phyloP scores from a whole-genome alignment of 345 rosid species.

The Sisymbrium altissimum region DNA sequence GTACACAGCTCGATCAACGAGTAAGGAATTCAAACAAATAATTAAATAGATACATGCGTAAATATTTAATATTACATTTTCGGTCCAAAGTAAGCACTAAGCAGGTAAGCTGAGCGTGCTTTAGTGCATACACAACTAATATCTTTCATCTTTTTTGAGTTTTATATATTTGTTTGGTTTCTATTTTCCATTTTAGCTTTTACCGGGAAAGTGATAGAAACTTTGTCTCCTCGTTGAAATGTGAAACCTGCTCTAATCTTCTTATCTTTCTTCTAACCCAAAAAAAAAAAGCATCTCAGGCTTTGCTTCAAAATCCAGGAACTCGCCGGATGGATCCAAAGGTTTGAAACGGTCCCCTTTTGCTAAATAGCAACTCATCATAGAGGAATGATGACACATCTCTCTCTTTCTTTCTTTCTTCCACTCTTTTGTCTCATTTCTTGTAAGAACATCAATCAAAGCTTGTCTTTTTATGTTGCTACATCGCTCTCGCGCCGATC shows the following conservation, averaged over 20 bases:
- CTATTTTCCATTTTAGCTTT: slow-evolving; percentile 14
- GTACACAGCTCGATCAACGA: background rate
- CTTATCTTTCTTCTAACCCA: background rate
- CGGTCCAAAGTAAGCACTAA: background rate
- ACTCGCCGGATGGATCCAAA: slow-evolving; percentile 19
- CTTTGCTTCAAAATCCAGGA: background rate
- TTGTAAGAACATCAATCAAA: slow-evolving; percentile 12
- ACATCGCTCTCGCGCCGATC: slow-evolving; percentile 33
- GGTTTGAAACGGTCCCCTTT: slow-evolving; percentile 35
- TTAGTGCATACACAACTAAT: slow-evolving; percentile 7
- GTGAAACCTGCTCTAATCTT: background rate
- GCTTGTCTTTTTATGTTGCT: slow-evolving; percentile 24
- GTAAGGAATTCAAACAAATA: background rate
- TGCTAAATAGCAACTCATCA: slow-evolving; percentile 33
- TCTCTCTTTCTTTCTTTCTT: slow-evolving; percentile 12
- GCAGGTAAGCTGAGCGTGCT: slow-evolving; percentile 12
- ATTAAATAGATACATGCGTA: background rate
- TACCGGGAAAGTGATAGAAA: slow-evolving; percentile 25
- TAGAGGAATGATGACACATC: slow-evolving; percentile 32
- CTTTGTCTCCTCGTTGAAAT: slow-evolving; percentile 21
- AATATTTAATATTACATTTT: background rate
- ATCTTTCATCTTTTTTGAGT: background rate
- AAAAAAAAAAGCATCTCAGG: background rate
- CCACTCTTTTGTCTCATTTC: slow-evolving; percentile 27
- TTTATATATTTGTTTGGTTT: background rate